Conservation (phyloP, 225 moss, liverwort and hornwort species). For the Anthoceros angustus region DNA sequence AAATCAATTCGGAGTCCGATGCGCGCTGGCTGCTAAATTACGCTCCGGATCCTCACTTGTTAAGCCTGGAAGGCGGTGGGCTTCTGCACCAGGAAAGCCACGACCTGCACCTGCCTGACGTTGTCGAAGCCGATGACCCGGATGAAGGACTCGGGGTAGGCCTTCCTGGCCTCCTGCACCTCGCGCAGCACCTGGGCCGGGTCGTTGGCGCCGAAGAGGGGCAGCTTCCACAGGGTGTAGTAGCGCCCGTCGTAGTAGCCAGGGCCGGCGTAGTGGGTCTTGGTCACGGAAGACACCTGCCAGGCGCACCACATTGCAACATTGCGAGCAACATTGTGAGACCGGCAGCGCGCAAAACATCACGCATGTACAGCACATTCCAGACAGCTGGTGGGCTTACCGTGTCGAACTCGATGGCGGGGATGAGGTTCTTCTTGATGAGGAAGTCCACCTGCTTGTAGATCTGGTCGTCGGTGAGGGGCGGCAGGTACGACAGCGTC, state of each 20-base stretch:
- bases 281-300: background rate
- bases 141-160: conserved; percentile 9
- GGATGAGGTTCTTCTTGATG: conserved; percentile 23
- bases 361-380: too few relatives aligned
- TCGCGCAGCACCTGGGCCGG: conserved; percentile 6
- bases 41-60: background rate
- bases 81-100: conserved; percentile 8
- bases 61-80: background rate
- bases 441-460: conserved; percentile 37
- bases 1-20: too few relatives aligned
- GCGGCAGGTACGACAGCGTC: conserved; percentile 24
- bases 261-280: conserved; percentile 6
- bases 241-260: conserved; percentile 12
- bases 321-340: too few relatives aligned
- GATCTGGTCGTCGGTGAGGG: conserved; percentile 14
- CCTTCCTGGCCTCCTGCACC: conserved; percentile 10
- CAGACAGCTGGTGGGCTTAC: background rate
- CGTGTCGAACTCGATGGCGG: conserved; percentile 34
- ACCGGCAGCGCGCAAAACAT: too few relatives aligned
- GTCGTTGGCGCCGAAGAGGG: conserved; percentile 10
- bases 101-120: conserved; percentile 8
- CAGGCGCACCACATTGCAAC: too few relatives aligned
- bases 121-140: conserved; percentile 10
- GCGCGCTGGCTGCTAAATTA: too few relatives aligned
- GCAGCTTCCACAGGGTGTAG: conserved; percentile 11